Percentiles rank a stretch among this genome's conserved stretches.
Evolutionary conservation across 208 protist genomes (phyloP).

Genomic region (Leishmania lainsoni): DNA sequence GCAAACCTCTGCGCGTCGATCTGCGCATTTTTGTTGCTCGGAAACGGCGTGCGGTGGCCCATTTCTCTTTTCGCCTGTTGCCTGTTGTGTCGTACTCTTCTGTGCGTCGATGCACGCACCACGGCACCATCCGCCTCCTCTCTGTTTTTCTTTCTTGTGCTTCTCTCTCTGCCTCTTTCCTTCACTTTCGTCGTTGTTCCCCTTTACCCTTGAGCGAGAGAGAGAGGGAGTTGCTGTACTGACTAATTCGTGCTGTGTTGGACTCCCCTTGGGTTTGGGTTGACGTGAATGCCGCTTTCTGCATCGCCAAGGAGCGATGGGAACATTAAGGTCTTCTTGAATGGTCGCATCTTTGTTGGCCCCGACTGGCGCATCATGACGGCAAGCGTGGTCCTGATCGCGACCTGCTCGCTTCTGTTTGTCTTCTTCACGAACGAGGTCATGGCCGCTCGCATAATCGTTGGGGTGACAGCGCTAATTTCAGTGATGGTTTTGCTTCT

Average conservation of each 20-base stretch:
- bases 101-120: background rate
- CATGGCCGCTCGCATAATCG: slow-evolving; percentile 42
- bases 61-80: background rate
- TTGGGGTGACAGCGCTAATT: slow-evolving; percentile 29
- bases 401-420: slow-evolving; percentile 49
- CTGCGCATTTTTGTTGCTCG: background rate
- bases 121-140: background rate
- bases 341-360: slow-evolving; percentile 56
- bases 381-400: slow-evolving; percentile 38
- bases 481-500: slow-evolving; percentile 38
- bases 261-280: background rate
- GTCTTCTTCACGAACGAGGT: slow-evolving; percentile 48
- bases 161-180: background rate
- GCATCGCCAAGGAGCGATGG: slow-evolving; percentile 31
- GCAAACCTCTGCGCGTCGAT: background rate
- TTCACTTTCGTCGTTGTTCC: background rate
- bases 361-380: slow-evolving; percentile 65
- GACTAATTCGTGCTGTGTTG: background rate
- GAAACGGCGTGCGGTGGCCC: background rate
- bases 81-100: slow-evolving; percentile 4
- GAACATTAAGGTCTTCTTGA: slow-evolving; percentile 45
- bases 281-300: slow-evolving; percentile 17
- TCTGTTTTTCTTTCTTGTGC: background rate
- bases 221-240: background rate
- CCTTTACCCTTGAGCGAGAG: background rate